A percentile compares a stretch with the other conserved stretches of the same genome.
Evolutionary conservation across 371 early-diverging fungal genomes (phyloP).

Genomic region (Nematocida sp.): DNA sequence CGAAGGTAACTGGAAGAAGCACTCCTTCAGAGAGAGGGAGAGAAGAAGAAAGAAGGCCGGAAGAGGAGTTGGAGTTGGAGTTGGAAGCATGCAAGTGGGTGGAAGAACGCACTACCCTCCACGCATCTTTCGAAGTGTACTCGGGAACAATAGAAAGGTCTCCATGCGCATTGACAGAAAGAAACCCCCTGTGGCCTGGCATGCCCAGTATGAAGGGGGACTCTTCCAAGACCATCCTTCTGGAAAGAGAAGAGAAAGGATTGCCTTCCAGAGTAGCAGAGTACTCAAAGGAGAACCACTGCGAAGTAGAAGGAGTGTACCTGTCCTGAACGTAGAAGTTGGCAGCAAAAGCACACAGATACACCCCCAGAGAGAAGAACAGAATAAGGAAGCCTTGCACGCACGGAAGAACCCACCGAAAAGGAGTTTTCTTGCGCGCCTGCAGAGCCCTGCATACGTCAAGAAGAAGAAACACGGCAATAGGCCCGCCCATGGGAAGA

Average conservation of each 20-base stretch:
- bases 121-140: not conserved
- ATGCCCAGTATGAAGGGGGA: not conserved
- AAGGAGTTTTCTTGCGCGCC: not conserved
- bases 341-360: not conserved
- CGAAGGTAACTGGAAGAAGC: not conserved
- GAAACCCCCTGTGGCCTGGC: not conserved
- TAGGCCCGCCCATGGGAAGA: slow-evolving; percentile 39
- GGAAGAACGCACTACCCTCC: too few relatives aligned
- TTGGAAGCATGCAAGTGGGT: too few relatives aligned
- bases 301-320: not conserved
- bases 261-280: not conserved
- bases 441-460: not conserved
- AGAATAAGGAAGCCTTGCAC: slow-evolving; percentile 9
- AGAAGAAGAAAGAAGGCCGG: too few relatives aligned
- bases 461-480: slow-evolving; percentile 6
- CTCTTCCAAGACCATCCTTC: not conserved
- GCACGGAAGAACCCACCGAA: not conserved
- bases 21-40: not conserved
- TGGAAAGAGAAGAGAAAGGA: not conserved
- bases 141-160: not conserved
- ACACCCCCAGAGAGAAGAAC: not conserved
- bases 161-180: not conserved
- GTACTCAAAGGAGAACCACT: slow-evolving; percentile 8
- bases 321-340: slow-evolving; percentile 28
- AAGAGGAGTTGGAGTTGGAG: too few relatives aligned